Evolutionary conservation across 202 grass and related monocot genomes (phyloP), one percentile per base, ranked within the genome.

Genomic region (Eragrostis tef): DNA sequence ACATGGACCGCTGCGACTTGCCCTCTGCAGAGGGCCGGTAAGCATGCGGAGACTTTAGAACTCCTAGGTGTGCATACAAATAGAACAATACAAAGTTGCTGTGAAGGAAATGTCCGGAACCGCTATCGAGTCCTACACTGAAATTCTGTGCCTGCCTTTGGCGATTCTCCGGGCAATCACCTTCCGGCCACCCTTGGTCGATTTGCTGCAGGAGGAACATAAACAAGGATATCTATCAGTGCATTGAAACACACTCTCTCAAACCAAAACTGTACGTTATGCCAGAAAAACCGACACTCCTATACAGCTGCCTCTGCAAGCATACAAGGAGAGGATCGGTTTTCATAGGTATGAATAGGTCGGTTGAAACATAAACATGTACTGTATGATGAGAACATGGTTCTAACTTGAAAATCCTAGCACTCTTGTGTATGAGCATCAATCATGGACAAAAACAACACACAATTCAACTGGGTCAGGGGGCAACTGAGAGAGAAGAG

Each of bases 131-230:
- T 17, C 50, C 83, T 91, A 94, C 75, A 93, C 93, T 58, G 92
- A 86, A 79, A 98, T 90, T 80, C 91, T 90, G 74, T 92, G 83
- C 49, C 95, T 87, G 64, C 92, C 95, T 89, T 98, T 95, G 13
- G 92, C 95, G 13, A 98, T 81, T 67, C 95, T 95, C 62, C 90
- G 85, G 5, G 92, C 95, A 71, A 95, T 98, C 67, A 98, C 92
- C 80, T 83, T 98, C 54, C 92, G 85, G 52, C 95, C 95, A 21
- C 92, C 95, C 49, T 74, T 94, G 21, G 95, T 98, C 21, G 95
- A 83, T 80, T 98, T 98, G 34, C 95, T 94, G 80, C 47, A 17
- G 21, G 78, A 53, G 20, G 9, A 6, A 45, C 16, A 57, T 25
- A 57, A 57, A 46, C 24, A 29, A 9, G 7, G 5, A 21, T 24